These are phyloP conservation scores for Arachis monticola DNA, from an alignment of 331 rosid genomes.

Conservation along the genomic window DNA sequence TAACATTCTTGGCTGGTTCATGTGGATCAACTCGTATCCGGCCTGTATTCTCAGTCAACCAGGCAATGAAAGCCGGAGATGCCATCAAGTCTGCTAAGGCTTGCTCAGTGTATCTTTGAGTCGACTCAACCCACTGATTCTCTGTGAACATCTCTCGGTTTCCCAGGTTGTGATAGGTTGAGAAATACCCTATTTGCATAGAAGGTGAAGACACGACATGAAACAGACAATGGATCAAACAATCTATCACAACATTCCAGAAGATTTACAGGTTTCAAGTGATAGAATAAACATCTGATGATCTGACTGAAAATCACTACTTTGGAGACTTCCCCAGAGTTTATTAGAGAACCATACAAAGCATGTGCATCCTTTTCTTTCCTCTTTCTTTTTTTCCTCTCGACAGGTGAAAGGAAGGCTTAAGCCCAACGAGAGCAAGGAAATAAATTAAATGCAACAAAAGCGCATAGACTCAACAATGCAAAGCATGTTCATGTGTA, in stretches of 20 bases:
- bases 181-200: constrained; percentile 52
- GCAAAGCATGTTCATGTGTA: too few species aligned
- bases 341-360: not conserved
- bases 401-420: too few species aligned
- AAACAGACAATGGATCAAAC: constrained; percentile 32
- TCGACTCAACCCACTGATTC: constrained; percentile 78
- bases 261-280: not conserved
- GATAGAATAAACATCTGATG: not conserved
- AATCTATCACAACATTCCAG: constrained; percentile 6
- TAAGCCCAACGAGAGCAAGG: too few species aligned
- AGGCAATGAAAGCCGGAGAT: constrained; percentile 73
- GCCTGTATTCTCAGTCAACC: constrained; percentile 71
- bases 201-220: constrained; percentile 56
- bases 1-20: too few species aligned
- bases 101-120: constrained; percentile 67
- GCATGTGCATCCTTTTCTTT: not conserved
- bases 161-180: constrained; percentile 67
- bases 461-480: too few species aligned
- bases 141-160: constrained; percentile 68
- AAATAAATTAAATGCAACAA: not conserved
- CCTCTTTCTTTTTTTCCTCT: too few species aligned
- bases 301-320: not conserved
- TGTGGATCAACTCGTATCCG: constrained; percentile 40
- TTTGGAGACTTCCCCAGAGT: constrained; percentile 11
- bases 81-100: constrained; percentile 38